Evolutionary conservation across 495 filamentous ascomycete species (phyloP), one percentile per base, ranked within the genome.

Genomic region (Daldinia grandis): DNA sequence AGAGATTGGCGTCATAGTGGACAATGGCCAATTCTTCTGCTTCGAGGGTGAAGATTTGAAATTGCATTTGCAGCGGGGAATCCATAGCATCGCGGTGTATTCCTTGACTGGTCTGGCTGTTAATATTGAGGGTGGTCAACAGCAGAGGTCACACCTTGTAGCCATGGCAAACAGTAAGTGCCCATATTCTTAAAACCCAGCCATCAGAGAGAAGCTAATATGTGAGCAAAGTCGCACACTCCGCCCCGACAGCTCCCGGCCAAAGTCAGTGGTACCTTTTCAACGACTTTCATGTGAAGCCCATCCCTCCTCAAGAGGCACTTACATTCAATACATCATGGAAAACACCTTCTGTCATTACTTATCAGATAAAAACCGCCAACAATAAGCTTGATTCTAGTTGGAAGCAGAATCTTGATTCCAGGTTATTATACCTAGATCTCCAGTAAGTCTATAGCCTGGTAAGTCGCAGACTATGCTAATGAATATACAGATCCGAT

Each of bases 261-360:
- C 82, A 87, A 58, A 87, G 82, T 69, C 88, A 88, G 66, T 99
- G 95, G 95, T 92, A 97, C 74, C 76, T 99, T 4, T 97, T 99
- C 79, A 99, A 99, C 60, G 95, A 99, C 79, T 99, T 99, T 70
- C 82, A 96, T 12, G 95, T 99, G 33, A 87, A 91, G 5, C 87
- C 90, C n/a, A 85, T 97, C 17, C 84, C 89, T 14, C 81, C 72
- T 8, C 90, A 91, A 37, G 94, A 98, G 76, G 96, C 96, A 4
- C 81, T 98, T 12, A 88, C 89, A 14, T 98, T 98, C 74, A 94
- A 92, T 37, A 86, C 91, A 24, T 83, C 87, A 6, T 98, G 96
- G 95, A 99, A 98, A 81, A 84, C 90, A 53, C 96, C 95, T 2
- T 91, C 91, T 35, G 89, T 98, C 4, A 74, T 99, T 61, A 83